phyloP scores from a whole-genome alignment of 345 rosid species.

The Euphorbia peplus region DNA sequence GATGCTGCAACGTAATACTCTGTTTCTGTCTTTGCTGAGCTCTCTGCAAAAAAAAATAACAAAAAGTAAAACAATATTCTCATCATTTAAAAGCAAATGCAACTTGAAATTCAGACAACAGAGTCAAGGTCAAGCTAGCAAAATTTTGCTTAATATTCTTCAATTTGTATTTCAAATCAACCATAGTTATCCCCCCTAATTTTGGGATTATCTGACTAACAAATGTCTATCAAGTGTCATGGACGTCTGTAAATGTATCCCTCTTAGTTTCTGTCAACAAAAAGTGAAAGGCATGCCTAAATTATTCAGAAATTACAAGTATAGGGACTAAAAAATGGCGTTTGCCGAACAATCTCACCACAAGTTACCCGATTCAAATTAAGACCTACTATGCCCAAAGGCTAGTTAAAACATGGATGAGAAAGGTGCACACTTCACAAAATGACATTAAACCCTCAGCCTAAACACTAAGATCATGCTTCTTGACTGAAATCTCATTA shows the following conservation, averaged over 20 bases:
- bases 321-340: not conserved
- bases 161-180: too few species aligned
- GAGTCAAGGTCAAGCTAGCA: too few species aligned
- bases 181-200: too few species aligned
- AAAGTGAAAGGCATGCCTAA: too few species aligned
- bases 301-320: too few species aligned
- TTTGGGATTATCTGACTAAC: too few species aligned
- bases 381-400: too few species aligned
- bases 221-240: too few species aligned
- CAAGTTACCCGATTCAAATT: not conserved
- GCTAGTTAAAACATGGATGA: not conserved
- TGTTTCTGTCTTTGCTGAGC: conserved; percentile 68
- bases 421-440: not conserved
- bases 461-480: not conserved
- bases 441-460: not conserved
- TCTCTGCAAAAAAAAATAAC: conserved; percentile 47
- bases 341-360: not conserved
- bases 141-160: too few species aligned
- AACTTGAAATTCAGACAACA: too few species aligned
- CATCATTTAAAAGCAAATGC: not conserved
- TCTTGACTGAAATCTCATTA: not conserved
- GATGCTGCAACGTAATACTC: conserved; percentile 57
- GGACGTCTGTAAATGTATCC: too few species aligned
- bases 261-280: too few species aligned
- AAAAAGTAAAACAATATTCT: conserved; percentile 22